phyloP scores from a whole-genome alignment of 2,329 filamentous ascomycete genomes.

The Nakataea oryzae region DNA sequence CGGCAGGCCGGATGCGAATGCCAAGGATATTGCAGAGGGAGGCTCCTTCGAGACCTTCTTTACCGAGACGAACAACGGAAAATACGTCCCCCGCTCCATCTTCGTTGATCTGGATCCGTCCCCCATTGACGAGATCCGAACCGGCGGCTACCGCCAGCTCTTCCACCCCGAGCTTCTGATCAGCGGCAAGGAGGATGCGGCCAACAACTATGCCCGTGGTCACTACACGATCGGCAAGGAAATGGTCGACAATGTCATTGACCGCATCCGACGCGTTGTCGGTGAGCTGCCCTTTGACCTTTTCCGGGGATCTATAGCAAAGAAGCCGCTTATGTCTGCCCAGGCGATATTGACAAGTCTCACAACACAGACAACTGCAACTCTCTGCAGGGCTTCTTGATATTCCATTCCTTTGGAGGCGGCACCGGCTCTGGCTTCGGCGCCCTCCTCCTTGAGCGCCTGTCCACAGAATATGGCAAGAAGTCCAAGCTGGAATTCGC shows the following conservation, averaged over 20 bases:
- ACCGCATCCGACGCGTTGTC: conserved; percentile 95
- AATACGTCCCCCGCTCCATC: conserved; percentile 63
- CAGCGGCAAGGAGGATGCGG: conserved; percentile 92
- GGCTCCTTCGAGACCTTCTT: conserved; percentile 66
- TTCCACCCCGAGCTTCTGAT: conserved; percentile 65
- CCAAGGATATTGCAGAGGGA: conserved; percentile 46
- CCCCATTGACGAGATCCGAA: conserved; percentile 65
- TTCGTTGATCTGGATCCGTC: conserved; percentile 66
- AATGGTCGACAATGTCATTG: conserved; percentile 93
- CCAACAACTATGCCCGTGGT: conserved; percentile 99
- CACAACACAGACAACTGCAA: conserved; percentile 72
- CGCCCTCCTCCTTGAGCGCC: conserved; percentile 95
- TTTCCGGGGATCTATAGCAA: neutral
- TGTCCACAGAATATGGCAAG: conserved; percentile 99
- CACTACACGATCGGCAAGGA: conserved; percentile 99
- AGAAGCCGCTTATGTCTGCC: neutral
- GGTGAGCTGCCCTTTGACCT: neutral
- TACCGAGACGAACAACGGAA: conserved; percentile 60
- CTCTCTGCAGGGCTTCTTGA: conserved; percentile 96
- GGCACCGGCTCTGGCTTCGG: conserved; percentile 98
- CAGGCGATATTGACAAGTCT: neutral
- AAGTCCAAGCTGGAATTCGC: conserved; percentile 99
- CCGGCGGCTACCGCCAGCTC: conserved; percentile 54
- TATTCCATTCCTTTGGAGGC: conserved; percentile 99
- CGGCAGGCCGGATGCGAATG: conserved; percentile 52